Evolutionary conservation across 1,139 yeast genomes (phyloP), one percentile per base, ranked within the genome.

Genomic region (Nakaseomyces kungkrabaensis): DNA sequence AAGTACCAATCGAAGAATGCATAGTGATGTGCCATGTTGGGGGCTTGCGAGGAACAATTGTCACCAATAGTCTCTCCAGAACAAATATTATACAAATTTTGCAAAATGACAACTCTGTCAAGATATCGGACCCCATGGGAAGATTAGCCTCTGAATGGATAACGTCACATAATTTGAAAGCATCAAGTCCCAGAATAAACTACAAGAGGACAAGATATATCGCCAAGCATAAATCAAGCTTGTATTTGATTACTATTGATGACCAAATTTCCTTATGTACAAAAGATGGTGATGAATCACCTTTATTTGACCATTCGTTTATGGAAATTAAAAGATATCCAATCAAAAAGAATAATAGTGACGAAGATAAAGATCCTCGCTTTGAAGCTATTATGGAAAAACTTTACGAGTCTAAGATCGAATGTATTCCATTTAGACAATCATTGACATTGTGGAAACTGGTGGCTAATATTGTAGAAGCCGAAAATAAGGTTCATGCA

Each of bases 111-210:
- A 29, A 50, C 68, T 17, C 37, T 37, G 36, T 31, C 4, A 8
- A 29, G 5, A 13, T 47, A 52, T 65, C 57, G 7, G 55, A 68
- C 43, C 66, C 74, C 47, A 63, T 79, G 56, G 75, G 79, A n/a
- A 77, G 73, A 58, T 57, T 74, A 27, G 70, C 82, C 3, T 56
- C 78, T 7, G 81, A 79, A 54, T 75, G 80, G 70, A 67, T 81
- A 13, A 63, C 76, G 32, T 69, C 76, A 13, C 74, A 74, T 56
- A 66, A 71, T 42, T 71, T 74, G 56, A 72, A 71, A 61, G 25
- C 70, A 64, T 49, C 68, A 59, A 66, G 77, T 40, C 67, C 72
- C 11, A 64, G 73, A 53, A 62, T 80, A 17, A 66, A 67, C 37
- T 70, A 73, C 48, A 72, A 74, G 53, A 68, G 82, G 50, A 61